Evolutionary conservation across 306 rosid species (phyloP), one percentile per base, ranked within the genome.

Genomic region (Argentina anserina): DNA sequence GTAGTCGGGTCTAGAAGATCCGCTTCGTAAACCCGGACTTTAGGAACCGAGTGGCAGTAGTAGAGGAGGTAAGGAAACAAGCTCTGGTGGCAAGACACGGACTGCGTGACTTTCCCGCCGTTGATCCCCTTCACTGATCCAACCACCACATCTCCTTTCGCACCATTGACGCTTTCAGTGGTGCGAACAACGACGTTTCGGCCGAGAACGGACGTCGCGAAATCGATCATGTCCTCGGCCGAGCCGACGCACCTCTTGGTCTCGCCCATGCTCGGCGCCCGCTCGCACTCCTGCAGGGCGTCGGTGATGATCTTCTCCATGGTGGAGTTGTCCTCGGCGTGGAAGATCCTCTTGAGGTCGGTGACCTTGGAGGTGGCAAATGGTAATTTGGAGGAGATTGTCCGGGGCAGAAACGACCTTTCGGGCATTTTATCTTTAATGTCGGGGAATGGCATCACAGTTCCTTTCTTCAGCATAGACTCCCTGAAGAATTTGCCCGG

Each of bases 51-150:
- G 82, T 95, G 99, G 70, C 99, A 95, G 73, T 95, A 95, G 11
- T 95, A 95, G 7, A 95, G 90, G 5, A 95, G 69, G 79, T 92
- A 95, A 13, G 99, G 97, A 52, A 87, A 95, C 72, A 95, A 20
- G 37, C 97, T 95, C 88, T 95, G 99, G 21, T 95, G 99, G 78
- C 99, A 95, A 0, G 99, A 95, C 12, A 95, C 99, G 0, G 99
- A 95, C 36, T 84, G 84, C 28, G 99, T 95, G 59, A 90, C 83
- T 69, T 73, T 85, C 0, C 97, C 99, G 55, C 96, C 96, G 79
- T 95, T 86, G 41, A 95, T 86, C 7, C 91, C 92, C 0, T 12
- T 66, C 69, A 95, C 90, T n/a, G 72, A 50, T 45, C 97, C 96
- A 63, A 95, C 67, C 85, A 83, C 21, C 1, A 95, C 80, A 2